Percentiles rank a stretch among this genome's conserved stretches.
Evolutionary conservation across 495 filamentous ascomycete genomes (phyloP).

Genomic region (Xanthoparmelia taractica): DNA sequence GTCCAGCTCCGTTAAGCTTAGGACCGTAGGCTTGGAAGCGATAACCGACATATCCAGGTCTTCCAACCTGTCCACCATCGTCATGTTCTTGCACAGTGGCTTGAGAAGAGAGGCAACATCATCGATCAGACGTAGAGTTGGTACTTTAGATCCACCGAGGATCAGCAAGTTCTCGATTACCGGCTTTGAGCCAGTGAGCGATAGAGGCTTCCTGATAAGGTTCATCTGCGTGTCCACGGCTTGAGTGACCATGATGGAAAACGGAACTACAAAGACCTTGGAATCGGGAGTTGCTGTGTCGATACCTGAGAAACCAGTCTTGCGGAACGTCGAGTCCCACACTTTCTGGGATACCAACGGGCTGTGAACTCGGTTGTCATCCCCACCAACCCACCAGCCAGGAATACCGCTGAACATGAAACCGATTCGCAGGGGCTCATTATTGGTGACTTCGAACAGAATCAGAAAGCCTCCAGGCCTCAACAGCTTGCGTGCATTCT

Average conservation of each 20-base stretch:
- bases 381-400: conserved; percentile 42
- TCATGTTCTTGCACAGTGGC: conserved; percentile 32
- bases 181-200: no score
- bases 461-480: conserved; percentile 50
- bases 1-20: conserved; percentile 39
- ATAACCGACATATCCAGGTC: neutral
- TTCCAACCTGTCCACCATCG: neutral
- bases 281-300: conserved; percentile 45
- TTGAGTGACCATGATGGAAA: conserved; percentile 38
- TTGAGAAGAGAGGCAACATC: conserved; percentile 2
- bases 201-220: no score
- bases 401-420: conserved; percentile 37
- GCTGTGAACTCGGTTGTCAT: conserved; percentile 33
- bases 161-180: no score
- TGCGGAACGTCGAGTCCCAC: conserved; percentile 40
- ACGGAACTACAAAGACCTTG: conserved; percentile 25
- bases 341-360: conserved; percentile 4
- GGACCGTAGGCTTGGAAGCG: neutral
- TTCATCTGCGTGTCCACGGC: no score
- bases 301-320: conserved; percentile 41
- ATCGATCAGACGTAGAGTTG: no score
- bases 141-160: no score
- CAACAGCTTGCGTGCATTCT: conserved; percentile 36
- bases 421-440: conserved; percentile 26
- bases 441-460: conserved; percentile 39